A percentile compares a stretch with the other conserved stretches of the same genome.
These are phyloP conservation scores for Rhododendron simsii DNA, from an alignment of 148 eudicot species.

Conservation along the genomic window DNA sequence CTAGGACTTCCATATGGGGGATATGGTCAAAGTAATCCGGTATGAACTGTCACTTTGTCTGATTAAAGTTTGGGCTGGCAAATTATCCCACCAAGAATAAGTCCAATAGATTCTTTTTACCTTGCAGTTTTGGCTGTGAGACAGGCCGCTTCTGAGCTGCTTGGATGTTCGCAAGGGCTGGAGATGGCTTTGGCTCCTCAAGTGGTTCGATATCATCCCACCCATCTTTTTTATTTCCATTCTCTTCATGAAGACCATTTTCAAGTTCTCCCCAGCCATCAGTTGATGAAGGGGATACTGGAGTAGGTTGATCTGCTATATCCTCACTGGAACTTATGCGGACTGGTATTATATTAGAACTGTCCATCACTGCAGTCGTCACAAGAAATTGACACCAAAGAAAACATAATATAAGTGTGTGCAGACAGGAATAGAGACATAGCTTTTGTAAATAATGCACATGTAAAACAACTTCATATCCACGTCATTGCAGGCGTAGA, in stretches of 20 bases:
- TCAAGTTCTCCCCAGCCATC: constrained; percentile 98
- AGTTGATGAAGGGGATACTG: constrained; percentile 76
- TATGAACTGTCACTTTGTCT: background rate
- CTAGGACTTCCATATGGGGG: background rate
- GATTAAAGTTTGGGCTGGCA: background rate
- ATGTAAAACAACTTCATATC: constrained; percentile 1
- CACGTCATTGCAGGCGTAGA: background rate
- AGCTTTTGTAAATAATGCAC: background rate
- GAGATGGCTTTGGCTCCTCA: constrained; percentile 30
- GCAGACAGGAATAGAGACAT: background rate
- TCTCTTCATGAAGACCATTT: constrained; percentile 61
- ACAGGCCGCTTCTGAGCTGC: constrained; percentile 96
- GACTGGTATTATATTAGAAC: constrained; percentile 33
- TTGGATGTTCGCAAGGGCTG: constrained; percentile 40
- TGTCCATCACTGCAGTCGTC: constrained; percentile 34
- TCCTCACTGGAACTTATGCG: constrained; percentile 45
- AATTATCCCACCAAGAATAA: background rate
- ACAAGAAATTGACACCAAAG: constrained; percentile 9
- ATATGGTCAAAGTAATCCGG: background rate
- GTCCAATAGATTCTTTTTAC: constrained; percentile 22
- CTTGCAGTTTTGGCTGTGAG: constrained; percentile 67
- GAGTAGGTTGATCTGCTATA: constrained; percentile 53
- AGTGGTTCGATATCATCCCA: constrained; percentile 96
- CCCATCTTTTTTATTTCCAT: constrained; percentile 62
- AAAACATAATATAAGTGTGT: background rate